A percentile compares a stretch with the other conserved stretches of the same genome.
Conservation (phyloP, 1,284 basidiomycete species). For the Ustilago cynodontis region DNA sequence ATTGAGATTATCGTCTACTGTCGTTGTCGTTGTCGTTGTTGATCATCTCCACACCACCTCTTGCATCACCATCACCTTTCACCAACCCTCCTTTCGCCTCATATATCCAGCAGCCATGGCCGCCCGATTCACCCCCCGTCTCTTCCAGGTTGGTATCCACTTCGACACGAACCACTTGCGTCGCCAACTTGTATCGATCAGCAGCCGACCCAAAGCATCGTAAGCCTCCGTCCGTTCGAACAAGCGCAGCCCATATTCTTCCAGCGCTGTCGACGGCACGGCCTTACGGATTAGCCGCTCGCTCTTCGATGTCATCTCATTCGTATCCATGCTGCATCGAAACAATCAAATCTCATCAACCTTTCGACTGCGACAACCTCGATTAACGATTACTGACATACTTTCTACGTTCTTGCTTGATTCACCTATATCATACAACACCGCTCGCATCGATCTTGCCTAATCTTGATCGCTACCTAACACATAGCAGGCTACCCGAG, state of each 20-base stretch:
- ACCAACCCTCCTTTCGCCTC: constrained; percentile 1
- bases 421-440: background rate
- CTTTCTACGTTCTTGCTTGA: background rate
- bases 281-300: background rate
- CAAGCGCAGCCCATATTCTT: background rate
- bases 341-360: background rate
- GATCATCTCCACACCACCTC: constrained; percentile 23
- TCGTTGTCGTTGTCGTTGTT: constrained; percentile 16
- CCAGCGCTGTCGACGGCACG: background rate
- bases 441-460: background rate
- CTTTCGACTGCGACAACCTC: background rate
- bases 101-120: constrained; percentile 39
- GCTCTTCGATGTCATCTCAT: background rate
- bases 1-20: constrained; percentile 12
- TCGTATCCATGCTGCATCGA: background rate
- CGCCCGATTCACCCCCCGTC: constrained; percentile 57
- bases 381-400: background rate
- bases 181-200: background rate
- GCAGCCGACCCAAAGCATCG: background rate
- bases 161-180: background rate
- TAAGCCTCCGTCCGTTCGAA: background rate
- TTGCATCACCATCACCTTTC: constrained; percentile 3
- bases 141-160: constrained; percentile 51
- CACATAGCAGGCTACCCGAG: constrained; percentile 59
- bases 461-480: background rate